Percentiles rank a stretch among this genome's conserved stretches.
phyloP scores from a whole-genome alignment of 2,329 filamentous ascomycete species.

The Microcyclosporella mali region DNA sequence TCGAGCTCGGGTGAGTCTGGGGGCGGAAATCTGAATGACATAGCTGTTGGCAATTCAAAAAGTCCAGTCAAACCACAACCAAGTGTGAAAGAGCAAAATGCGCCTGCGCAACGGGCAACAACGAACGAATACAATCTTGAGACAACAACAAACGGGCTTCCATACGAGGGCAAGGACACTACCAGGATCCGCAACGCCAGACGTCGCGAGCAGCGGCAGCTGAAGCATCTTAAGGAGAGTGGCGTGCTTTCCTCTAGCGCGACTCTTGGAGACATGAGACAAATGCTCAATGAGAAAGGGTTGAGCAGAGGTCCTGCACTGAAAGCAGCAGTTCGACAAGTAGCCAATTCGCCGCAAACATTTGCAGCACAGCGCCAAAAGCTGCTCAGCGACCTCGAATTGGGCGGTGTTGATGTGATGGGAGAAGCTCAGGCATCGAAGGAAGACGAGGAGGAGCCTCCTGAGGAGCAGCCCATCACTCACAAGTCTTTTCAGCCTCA shows the following conservation, averaged over 20 bases:
- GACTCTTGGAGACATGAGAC: conserved; percentile 43
- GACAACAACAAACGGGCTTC: conserved; percentile 3
- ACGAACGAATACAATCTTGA: neutral
- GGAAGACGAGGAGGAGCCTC: conserved; percentile 17
- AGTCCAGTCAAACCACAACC: neutral
- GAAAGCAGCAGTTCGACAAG: conserved; percentile 2
- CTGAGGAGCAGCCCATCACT: conserved; percentile 14
- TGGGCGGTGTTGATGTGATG: conserved; percentile 11
- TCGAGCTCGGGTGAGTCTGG: conserved; percentile 9
- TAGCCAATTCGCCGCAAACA: neutral
- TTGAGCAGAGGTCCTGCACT: neutral
- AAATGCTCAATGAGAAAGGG: conserved; percentile 6
- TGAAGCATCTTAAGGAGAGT: conserved; percentile 49
- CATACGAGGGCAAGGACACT: conserved; percentile 43
- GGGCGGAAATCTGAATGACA: conserved; percentile 18
- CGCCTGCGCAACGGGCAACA: neutral
- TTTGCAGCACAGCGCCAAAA: conserved; percentile 3
- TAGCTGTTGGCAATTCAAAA: conserved; percentile 3
- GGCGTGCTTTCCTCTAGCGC: conserved; percentile 48
- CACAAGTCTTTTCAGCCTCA: no score
- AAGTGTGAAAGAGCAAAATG: neutral
- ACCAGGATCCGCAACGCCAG: conserved; percentile 54
- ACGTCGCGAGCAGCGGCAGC: conserved; percentile 43
- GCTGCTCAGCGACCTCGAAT: conserved; percentile 3
- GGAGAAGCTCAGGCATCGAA: neutral